Conservation (phyloP, 2,329 filamentous ascomycete species). For the Pseudogymnoascus sp. region DNA sequence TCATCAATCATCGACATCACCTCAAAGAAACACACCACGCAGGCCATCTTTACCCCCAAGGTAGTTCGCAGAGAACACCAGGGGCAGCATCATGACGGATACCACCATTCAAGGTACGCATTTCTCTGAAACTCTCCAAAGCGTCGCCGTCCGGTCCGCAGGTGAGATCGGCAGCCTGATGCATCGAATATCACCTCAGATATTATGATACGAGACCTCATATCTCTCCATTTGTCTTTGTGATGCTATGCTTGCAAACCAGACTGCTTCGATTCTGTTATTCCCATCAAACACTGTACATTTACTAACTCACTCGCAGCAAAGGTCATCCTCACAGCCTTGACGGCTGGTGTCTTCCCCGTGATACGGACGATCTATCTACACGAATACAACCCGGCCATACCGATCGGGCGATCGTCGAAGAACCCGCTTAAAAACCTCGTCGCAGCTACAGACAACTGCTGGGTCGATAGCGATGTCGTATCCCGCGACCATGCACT, state of each 20-base stretch:
- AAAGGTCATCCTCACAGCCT: constrained; percentile 9
- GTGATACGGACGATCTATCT: constrained; percentile 7
- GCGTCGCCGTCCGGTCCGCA: not conserved
- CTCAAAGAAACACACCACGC: not conserved
- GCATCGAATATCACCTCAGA: not conserved
- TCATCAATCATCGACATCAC: not conserved
- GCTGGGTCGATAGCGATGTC: constrained; percentile 63
- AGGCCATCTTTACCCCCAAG: not conserved
- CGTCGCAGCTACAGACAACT: constrained; percentile 44
- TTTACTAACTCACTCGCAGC: not conserved
- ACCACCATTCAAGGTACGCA: not conserved
- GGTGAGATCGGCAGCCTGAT: not conserved
- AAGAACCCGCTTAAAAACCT: constrained; percentile 40
- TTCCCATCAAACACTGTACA: not conserved
- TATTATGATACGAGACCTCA: not conserved
- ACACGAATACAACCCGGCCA: not conserved
- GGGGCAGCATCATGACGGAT: not conserved
- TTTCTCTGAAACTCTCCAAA: not conserved
- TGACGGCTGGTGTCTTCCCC: constrained; percentile 9
- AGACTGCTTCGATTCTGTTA: not conserved
- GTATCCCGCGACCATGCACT: constrained; percentile 64
- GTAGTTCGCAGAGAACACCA: not conserved
- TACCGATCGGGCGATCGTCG: constrained; percentile 40
- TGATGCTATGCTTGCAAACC: not conserved
- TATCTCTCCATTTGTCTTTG: not conserved